Percentiles rank a stretch among this genome's conserved stretches.
phyloP scores from a whole-genome alignment of 257 asterid species.

The Penstemon davidsonii region DNA sequence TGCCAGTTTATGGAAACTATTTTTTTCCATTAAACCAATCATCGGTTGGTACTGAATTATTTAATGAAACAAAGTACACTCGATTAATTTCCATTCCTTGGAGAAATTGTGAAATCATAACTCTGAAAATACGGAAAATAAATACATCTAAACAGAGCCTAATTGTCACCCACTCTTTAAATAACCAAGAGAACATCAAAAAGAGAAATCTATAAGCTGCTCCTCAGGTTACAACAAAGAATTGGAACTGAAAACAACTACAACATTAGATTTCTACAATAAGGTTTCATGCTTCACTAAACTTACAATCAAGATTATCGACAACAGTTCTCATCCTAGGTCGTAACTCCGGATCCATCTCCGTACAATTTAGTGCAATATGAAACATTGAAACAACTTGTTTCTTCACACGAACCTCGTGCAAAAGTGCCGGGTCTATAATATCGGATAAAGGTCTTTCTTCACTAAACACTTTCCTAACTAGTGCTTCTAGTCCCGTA shows the following conservation, averaged over 20 bases:
- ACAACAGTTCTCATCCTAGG: conserved; percentile 86
- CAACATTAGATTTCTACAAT: conserved; percentile 29
- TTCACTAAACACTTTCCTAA: conserved; percentile 72
- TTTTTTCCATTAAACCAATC: too few species aligned
- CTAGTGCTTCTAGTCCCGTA: conserved; percentile 62
- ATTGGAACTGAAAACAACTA: conserved; percentile 6
- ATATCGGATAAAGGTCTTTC: conserved; percentile 79
- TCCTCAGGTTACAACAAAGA: conserved; percentile 3
- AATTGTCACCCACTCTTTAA: neutral
- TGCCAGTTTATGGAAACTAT: too few species aligned
- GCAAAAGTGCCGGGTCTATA: conserved; percentile 69
- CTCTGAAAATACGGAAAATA: too few species aligned
- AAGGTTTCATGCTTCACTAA: conserved; percentile 28
- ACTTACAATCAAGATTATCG: conserved; percentile 67
- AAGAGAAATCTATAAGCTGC: neutral
- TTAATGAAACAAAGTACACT: too few species aligned
- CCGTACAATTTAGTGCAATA: conserved; percentile 74
- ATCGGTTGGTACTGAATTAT: too few species aligned
- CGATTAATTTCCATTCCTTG: too few species aligned
- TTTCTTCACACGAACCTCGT: conserved; percentile 83
- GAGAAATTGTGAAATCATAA: too few species aligned
- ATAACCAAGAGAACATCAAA: neutral
- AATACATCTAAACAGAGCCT: too few species aligned
- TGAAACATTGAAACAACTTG: conserved; percentile 89
- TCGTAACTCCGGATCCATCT: conserved; percentile 75